Conservation (phyloP, 1,139 yeast genomes). For the Scheffersomyces lignicola region DNA sequence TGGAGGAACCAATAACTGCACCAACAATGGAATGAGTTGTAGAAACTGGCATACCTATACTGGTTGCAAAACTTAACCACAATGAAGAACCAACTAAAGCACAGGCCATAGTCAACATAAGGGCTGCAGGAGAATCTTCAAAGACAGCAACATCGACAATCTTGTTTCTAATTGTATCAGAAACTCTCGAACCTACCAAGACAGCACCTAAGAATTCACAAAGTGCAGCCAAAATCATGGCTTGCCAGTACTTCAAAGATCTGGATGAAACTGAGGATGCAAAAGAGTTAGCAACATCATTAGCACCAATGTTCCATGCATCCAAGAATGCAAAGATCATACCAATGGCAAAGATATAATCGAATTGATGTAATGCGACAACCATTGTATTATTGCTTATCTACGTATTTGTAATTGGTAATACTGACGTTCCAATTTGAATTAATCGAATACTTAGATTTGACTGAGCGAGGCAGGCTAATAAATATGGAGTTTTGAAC, state of each 20-base stretch:
- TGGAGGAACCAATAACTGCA: slow-evolving; percentile 72
- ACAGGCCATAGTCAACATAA: slow-evolving; percentile 75
- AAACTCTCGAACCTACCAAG: slow-evolving; percentile 66
- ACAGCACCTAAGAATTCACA: slow-evolving; percentile 79
- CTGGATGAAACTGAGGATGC: slow-evolving; percentile 74
- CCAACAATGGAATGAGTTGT: slow-evolving; percentile 82
- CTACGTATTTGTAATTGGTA: too few species aligned
- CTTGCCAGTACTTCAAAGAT: slow-evolving; percentile 71
- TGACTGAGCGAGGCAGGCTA: too few species aligned
- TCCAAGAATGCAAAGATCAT: slow-evolving; percentile 74
- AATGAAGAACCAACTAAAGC: slow-evolving; percentile 75
- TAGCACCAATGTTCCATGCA: slow-evolving; percentile 85
- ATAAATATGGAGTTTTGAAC: too few species aligned
- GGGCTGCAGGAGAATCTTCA: slow-evolving; percentile 59
- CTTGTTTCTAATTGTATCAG: slow-evolving; percentile 66
- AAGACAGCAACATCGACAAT: slow-evolving; percentile 56
- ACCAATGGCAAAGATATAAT: slow-evolving; percentile 64
- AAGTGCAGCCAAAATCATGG: slow-evolving; percentile 65
- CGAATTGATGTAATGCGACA: slow-evolving; percentile 51
- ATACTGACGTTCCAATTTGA: too few species aligned
- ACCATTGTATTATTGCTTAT: too few species aligned
- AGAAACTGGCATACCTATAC: slow-evolving; percentile 72
- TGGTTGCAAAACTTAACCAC: slow-evolving; percentile 71
- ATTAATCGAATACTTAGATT: too few species aligned
- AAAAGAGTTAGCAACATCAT: slow-evolving; percentile 80